phyloP scores from a whole-genome alignment of 2,329 filamentous ascomycete genomes.

The Ilyonectria sp. region DNA sequence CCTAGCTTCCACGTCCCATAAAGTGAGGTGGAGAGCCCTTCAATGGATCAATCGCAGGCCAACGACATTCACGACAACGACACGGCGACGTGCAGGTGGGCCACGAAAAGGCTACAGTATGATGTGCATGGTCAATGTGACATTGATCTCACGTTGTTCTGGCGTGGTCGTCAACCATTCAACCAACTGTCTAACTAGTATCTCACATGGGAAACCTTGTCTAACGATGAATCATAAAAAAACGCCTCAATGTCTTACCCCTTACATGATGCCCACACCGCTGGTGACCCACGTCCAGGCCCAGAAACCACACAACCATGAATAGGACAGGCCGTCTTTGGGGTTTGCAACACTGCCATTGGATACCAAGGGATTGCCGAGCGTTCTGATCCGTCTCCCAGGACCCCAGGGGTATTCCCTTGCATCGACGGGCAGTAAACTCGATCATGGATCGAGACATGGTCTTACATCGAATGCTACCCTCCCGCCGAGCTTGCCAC shows the following conservation, averaged over 20 bases:
- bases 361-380: conserved; percentile 11
- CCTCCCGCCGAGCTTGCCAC: background rate
- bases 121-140: conserved; percentile 12
- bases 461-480: background rate
- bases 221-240: conserved; percentile 24
- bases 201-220: conserved; percentile 26
- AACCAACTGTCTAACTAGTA: conserved; percentile 11
- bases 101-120: background rate
- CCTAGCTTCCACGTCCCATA: background rate
- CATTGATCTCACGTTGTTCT: conserved; percentile 27
- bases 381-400: conserved; percentile 6
- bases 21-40: conserved; percentile 10
- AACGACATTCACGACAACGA: conserved; percentile 12
- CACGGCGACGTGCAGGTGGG: background rate
- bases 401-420: conserved; percentile 2
- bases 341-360: conserved; percentile 12
- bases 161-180: conserved; percentile 8
- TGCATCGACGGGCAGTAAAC: conserved; percentile 1
- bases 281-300: conserved; percentile 10
- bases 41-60: background rate
- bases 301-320: conserved; percentile 1
- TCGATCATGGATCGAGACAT: conserved; percentile 4
- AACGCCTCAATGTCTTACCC: conserved; percentile 26
- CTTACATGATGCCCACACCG: conserved; percentile 17
- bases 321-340: conserved; percentile 6